A percentile compares a stretch with the other conserved stretches of the same genome.
phyloP scores from a whole-genome alignment of 257 asterid species.

The Plantago major region DNA sequence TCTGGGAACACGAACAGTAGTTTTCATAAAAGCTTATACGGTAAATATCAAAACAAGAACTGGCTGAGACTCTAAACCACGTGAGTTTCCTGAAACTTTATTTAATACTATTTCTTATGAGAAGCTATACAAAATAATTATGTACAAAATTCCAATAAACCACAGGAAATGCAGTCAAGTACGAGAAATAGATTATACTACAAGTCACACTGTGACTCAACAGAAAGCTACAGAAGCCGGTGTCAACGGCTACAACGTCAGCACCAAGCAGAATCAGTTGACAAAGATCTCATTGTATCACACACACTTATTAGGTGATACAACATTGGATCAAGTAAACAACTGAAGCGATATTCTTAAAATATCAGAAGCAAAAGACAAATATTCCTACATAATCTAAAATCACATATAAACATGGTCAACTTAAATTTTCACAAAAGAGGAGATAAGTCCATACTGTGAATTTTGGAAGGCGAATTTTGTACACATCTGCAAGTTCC shows the following conservation, averaged over 20 bases:
- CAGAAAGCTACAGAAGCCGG: not conserved
- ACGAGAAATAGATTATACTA: no score
- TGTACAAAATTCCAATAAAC: no score
- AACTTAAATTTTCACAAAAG: not conserved
- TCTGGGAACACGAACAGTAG: no score
- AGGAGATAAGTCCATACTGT: conserved; percentile 44
- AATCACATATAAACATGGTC: not conserved
- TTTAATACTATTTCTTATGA: no score
- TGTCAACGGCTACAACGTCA: not conserved
- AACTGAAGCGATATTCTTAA: not conserved
- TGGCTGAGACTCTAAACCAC: no score
- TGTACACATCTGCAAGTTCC: conserved; percentile 97
- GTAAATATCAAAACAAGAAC: no score
- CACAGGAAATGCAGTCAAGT: no score
- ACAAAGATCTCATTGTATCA: not conserved
- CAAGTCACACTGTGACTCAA: no score
- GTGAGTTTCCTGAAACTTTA: no score
- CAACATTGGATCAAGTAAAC: not conserved
- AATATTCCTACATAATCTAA: not conserved
- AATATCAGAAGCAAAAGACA: not conserved
- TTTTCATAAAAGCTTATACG: no score
- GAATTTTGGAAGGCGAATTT: conserved; percentile 90
- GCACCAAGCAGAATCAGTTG: not conserved
- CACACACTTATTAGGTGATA: not conserved
- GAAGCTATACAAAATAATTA: no score